Evolutionary conservation across 495 filamentous ascomycete species (phyloP).

Genomic region (Pseudevernia furfuracea): DNA sequence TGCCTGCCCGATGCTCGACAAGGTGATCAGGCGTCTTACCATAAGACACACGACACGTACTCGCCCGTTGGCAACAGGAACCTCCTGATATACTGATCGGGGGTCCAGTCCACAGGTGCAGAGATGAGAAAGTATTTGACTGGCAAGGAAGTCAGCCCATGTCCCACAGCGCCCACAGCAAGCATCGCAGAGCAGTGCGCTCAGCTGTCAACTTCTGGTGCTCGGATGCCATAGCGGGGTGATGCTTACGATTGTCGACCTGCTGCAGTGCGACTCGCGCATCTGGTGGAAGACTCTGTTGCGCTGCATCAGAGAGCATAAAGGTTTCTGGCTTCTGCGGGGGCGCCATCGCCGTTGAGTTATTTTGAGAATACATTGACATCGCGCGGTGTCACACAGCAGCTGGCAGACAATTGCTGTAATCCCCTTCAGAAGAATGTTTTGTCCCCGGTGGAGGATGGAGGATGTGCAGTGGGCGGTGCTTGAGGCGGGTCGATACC

Average conservation of each 20-base stretch:
- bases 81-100: constrained; percentile 90
- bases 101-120: constrained; percentile 94
- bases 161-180: constrained; percentile 12
- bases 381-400: not conserved
- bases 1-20: constrained; percentile 1
- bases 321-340: constrained; percentile 96
- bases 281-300: constrained; percentile 91
- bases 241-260: constrained; percentile 86
- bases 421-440: not conserved
- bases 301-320: constrained; percentile 91
- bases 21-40: constrained; percentile 46
- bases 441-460: not conserved
- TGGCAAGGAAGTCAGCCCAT: constrained; percentile 35
- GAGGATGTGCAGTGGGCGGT: constrained; percentile 7
- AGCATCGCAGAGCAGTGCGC: constrained; percentile 17
- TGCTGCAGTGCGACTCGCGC: constrained; percentile 95
- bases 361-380: constrained; percentile 46
- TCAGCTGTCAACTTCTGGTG: not conserved
- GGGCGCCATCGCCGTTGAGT: constrained; percentile 51
- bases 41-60: constrained; percentile 97
- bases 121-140: constrained; percentile 99
- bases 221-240: not conserved
- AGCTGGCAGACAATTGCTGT: constrained; percentile 8
- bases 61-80: constrained; percentile 95
- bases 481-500: constrained; percentile 7